Conservation (phyloP, 108 stramenopile genomes). For the Fistulifera pelliculosa region DNA sequence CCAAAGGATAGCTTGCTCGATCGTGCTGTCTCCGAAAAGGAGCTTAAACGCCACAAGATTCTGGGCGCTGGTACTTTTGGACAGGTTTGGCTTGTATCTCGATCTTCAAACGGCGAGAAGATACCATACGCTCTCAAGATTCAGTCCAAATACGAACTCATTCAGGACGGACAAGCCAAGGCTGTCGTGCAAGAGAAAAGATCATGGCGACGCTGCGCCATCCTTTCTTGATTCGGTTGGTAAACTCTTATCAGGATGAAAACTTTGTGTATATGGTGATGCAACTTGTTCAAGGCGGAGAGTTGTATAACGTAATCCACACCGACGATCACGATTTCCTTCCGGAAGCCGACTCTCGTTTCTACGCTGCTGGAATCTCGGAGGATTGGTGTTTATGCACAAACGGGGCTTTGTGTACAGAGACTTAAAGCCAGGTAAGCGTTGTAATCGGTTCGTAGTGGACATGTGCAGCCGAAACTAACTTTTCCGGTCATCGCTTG, state of each 20-base stretch:
- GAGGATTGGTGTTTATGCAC: conserved; percentile 76
- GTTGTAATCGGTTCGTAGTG: too few species aligned
- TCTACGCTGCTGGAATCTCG: conserved; percentile 55
- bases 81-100: conserved; percentile 81
- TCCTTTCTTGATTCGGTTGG: conserved; percentile 87
- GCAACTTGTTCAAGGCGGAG: conserved; percentile 76
- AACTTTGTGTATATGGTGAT: conserved; percentile 67
- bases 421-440: conserved; percentile 67
- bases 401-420: conserved; percentile 62
- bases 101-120: conserved; percentile 5
- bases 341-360: conserved; percentile 44
- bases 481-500: not conserved
- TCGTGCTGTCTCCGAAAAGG: conserved; percentile 12
- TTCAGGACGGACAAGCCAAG: conserved; percentile 74
- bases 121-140: conserved; percentile 81
- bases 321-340: conserved; percentile 27
- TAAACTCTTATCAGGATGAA: conserved; percentile 75
- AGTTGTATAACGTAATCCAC: conserved; percentile 60
- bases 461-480: not conserved
- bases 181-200: conserved; percentile 68
- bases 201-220: conserved; percentile 85
- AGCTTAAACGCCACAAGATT: conserved; percentile 38
- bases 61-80: conserved; percentile 92
- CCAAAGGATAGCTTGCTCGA: conserved; percentile 3
- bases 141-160: conserved; percentile 76